These are phyloP conservation scores for Penicillium coprophilum DNA, from an alignment of 495 filamentous ascomycete species.

Conservation along the genomic window DNA sequence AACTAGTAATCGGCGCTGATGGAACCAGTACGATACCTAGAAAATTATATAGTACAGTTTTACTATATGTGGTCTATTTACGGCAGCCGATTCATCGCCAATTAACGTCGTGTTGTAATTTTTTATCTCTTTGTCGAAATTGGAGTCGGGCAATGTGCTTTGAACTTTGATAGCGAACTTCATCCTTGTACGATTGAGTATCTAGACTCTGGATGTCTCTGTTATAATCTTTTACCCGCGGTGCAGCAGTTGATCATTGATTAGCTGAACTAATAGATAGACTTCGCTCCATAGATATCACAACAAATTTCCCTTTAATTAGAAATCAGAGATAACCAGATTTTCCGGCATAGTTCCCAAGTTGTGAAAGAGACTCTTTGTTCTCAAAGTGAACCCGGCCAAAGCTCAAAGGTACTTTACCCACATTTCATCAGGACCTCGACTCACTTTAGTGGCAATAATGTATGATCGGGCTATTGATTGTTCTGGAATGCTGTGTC, in stretches of 20 bases:
- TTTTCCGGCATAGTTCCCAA: not conserved
- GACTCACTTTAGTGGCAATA: not conserved
- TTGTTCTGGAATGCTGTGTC: not conserved
- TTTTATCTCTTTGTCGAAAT: not conserved
- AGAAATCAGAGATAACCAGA: not conserved
- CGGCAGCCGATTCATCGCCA: too few relatives aligned
- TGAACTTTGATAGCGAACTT: not conserved
- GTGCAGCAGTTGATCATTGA: not conserved
- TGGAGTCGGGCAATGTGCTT: not conserved
- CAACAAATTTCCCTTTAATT: not conserved
- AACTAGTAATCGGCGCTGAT: too few relatives aligned
- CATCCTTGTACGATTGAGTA: not conserved
- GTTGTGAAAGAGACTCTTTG: not conserved
- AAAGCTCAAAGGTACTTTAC: not conserved
- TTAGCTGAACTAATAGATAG: not conserved
- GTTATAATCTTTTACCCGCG: not conserved
- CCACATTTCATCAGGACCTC: not conserved
- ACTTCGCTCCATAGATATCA: not conserved
- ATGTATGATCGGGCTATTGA: not conserved
- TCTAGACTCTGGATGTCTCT: not conserved
- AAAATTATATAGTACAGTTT: too few relatives aligned
- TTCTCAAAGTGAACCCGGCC: not conserved
- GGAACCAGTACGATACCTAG: too few relatives aligned
- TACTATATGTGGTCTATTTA: too few relatives aligned
- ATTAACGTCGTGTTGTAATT: too few relatives aligned